These are phyloP conservation scores for Podila verticillata DNA, from an alignment of 192 early-diverging fungal genomes.

Conservation along the genomic window DNA sequence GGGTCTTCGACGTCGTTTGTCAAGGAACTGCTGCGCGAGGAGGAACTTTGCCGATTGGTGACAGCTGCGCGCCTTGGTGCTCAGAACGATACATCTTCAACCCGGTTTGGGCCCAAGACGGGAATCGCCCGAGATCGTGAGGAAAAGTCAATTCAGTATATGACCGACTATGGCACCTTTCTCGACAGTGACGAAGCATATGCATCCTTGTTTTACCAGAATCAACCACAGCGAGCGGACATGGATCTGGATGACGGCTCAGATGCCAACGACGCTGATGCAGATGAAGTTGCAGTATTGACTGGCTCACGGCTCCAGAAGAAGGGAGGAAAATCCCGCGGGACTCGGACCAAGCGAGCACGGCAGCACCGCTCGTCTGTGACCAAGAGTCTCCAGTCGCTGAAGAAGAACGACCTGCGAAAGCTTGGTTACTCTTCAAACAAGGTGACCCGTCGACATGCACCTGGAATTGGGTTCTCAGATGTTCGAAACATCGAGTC, in stretches of 20 bases:
- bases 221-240: background rate
- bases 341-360: background rate
- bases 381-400: background rate
- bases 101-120: background rate
- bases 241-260: constrained; percentile 1
- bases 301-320: background rate
- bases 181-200: background rate
- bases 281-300: constrained; percentile 5
- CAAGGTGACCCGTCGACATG: background rate
- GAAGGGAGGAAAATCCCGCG: background rate
- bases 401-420: background rate
- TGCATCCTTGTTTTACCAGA: background rate
- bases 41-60: constrained; percentile 16
- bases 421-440: background rate
- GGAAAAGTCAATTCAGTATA: background rate
- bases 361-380: background rate
- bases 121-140: no score
- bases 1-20: constrained; percentile 14
- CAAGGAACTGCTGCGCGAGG: constrained; percentile 24
- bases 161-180: background rate
- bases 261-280: constrained; percentile 22
- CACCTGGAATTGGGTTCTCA: constrained; percentile 9
- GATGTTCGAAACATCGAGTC: constrained; percentile 23
- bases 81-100: background rate
- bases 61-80: constrained; percentile 2